Base-by-base conservation (phyloP, 2,329 filamentous ascomycete species). In the Herpomyces periplanetae region DNA sequence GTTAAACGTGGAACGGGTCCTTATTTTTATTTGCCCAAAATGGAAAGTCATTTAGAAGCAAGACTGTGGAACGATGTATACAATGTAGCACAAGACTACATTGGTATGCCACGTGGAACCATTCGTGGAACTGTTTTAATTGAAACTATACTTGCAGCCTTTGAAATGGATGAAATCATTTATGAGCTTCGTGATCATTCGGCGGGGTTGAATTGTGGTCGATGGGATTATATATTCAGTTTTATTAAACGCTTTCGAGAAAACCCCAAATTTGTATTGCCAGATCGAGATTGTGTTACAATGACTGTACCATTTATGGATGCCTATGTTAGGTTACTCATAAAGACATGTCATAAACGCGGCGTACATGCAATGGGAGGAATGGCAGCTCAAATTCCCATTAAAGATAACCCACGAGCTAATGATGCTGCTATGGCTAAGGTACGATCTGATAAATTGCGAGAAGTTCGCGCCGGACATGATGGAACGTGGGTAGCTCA, bases 141-240 rank as follows among this genome's bases (percentile, higher is more conserved):
- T 34, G 80, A 96, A 53, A 91, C 80, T 22, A 91, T 96, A 39
- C 53, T 75, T 16, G 80, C 80, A 16, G 80, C 75, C 8, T 96
- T 96, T 34, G 80, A 96, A 51, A 96, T 96, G 80, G 80, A 96
- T 33, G 80, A 96, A 57, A 91, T 96, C 43, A 91, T 96, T 44
- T 96, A 88, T 42, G 80, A 91, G 47, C 61, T 96, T 29, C 64
- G 80, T 24, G 75, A 91, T 36, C 80, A 96, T 49, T 75, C 62
- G 39, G 64, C 75, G 4, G 80, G 80, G 18, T 56, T 96, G 34
- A 96, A 96, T 57, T 91, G 80, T 42, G 80, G 80, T 27, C 64
- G 80, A 30, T 96, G 80, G 80, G 80, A 96, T 38, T 96, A 96
- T 51, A 91, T 96, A 45, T 96, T 96, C 52, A 80, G 64, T 39